Percentiles rank a stretch among this genome's conserved stretches.
Conservation (phyloP, 225 moss, liverwort and hornwort species). For the Marchantia polymorpha region DNA sequence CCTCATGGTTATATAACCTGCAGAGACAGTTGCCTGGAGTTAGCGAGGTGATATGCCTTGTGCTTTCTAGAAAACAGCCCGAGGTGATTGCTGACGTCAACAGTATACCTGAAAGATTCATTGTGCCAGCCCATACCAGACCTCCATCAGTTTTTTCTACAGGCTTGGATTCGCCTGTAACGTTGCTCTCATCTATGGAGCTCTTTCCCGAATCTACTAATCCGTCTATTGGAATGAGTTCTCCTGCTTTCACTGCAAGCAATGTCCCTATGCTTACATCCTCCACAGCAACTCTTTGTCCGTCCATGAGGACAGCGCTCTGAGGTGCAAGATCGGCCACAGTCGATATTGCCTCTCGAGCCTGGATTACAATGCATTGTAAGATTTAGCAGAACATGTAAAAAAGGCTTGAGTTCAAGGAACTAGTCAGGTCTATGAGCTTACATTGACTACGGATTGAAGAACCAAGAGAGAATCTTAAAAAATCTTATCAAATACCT, state of each 20-base stretch:
- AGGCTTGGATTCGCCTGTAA: conserved; percentile 87
- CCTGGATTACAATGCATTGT: conserved; percentile 41
- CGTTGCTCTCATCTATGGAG: conserved; percentile 90
- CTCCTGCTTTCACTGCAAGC: conserved; percentile 85
- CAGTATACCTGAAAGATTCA: conserved; percentile 75
- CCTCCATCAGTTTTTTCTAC: conserved; percentile 74
- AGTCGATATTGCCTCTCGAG: conserved; percentile 78
- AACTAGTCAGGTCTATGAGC: background rate
- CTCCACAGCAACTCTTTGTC: conserved; percentile 68
- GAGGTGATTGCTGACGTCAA: too few species aligned
- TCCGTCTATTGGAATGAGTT: conserved; percentile 90
- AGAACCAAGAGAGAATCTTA: background rate
- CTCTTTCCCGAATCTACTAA: conserved; percentile 84
- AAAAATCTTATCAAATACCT: conserved; percentile 33
- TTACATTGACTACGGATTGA: background rate
- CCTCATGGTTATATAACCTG: conserved; percentile 76
- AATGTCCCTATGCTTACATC: conserved; percentile 75
- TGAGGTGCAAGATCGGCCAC: conserved; percentile 84
- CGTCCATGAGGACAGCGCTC: conserved; percentile 71
- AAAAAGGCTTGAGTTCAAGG: background rate
- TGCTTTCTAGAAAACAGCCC: background rate
- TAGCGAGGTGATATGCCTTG: background rate
- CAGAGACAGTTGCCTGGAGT: background rate
- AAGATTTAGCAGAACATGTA: background rate
- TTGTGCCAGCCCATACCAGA: conserved; percentile 81